phyloP scores from a whole-genome alignment of 352 stramenopile genomes.

The Phytophthora gonapodyides region DNA sequence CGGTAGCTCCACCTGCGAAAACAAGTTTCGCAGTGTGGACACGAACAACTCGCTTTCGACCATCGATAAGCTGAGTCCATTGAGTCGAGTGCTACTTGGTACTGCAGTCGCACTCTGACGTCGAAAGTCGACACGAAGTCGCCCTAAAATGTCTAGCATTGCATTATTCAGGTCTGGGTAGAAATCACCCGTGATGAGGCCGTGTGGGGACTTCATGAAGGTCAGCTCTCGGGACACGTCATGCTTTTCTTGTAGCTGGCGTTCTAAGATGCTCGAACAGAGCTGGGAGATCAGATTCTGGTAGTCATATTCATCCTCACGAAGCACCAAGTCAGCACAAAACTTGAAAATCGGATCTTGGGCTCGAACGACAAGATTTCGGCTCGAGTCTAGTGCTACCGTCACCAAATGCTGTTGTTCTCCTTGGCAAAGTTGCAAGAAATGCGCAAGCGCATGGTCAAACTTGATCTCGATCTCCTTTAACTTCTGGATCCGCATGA shows the following conservation, averaged over 20 bases:
- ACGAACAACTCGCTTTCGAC: conserved; percentile 64
- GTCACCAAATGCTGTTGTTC: conserved; percentile 55
- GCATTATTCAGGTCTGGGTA: conserved; percentile 42
- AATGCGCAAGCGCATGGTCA: conserved; percentile 43
- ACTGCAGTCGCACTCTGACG: conserved; percentile 2
- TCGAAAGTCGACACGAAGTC: conserved; percentile 38
- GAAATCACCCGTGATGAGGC: conserved; percentile 46
- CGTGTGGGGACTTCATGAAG: conserved; percentile 31
- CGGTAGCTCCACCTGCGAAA: conserved; percentile 46
- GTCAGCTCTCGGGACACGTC: conserved; percentile 29
- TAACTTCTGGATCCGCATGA: conserved; percentile 51
- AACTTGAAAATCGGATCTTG: conserved; percentile 65
- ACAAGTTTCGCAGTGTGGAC: conserved; percentile 43
- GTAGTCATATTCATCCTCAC: conserved; percentile 53
- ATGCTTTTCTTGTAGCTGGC: conserved; percentile 22
- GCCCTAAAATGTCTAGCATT: conserved; percentile 40
- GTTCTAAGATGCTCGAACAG: background rate
- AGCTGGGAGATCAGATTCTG: conserved; percentile 35
- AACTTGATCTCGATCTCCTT: conserved; percentile 59
- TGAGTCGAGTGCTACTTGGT: conserved; percentile 13
- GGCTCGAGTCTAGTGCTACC: conserved; percentile 33
- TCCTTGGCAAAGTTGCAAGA: conserved; percentile 44
- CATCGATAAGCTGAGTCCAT: conserved; percentile 46
- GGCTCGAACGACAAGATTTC: conserved; percentile 45
- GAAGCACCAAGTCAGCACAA: conserved; percentile 53